Conservation (phyloP, 306 rosid genomes). For the Mimosa pudica region DNA sequence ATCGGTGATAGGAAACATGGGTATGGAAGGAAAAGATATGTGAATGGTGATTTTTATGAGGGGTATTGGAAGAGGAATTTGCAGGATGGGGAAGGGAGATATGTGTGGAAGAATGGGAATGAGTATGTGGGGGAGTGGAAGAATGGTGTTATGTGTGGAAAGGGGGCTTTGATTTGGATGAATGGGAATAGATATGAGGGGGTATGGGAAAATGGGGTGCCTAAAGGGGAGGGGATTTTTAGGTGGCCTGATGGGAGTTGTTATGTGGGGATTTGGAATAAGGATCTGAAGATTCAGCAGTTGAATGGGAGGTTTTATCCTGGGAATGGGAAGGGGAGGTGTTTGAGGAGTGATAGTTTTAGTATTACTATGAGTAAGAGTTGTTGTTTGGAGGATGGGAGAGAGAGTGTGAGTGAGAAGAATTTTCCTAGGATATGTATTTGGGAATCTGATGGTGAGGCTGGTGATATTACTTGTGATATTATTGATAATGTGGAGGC, state of each 20-base stretch:
- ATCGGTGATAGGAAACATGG: slow-evolving; percentile 76
- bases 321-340: slow-evolving; percentile 46
- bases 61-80: slow-evolving; percentile 80
- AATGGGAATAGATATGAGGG: slow-evolving; percentile 89
- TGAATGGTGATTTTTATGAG: slow-evolving; percentile 80
- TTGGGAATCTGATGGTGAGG: slow-evolving; percentile 96
- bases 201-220: slow-evolving; percentile 85
- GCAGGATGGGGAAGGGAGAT: slow-evolving; percentile 83
- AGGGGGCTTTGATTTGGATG: slow-evolving; percentile 73
- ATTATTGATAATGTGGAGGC: slow-evolving; percentile 85
- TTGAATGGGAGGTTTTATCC: slow-evolving; percentile 64
- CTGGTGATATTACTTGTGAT: slow-evolving; percentile 95
- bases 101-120: slow-evolving; percentile 89
- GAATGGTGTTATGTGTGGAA: slow-evolving; percentile 75
- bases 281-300: slow-evolving; percentile 61
- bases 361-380: slow-evolving; percentile 62
- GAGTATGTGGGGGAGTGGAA: slow-evolving; percentile 87
- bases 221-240: slow-evolving; percentile 81
- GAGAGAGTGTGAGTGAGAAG: slow-evolving; percentile 59
- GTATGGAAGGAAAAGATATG: slow-evolving; percentile 71
- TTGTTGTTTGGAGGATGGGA: slow-evolving; percentile 53
- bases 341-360: slow-evolving; percentile 43
- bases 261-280: slow-evolving; percentile 74
- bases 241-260: slow-evolving; percentile 83
- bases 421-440: slow-evolving; percentile 81